Percentiles rank a stretch among this genome's conserved stretches.
Evolutionary conservation across 176 grass and related monocot species (phyloP).

Genomic region (Sorghum bicolor): DNA sequence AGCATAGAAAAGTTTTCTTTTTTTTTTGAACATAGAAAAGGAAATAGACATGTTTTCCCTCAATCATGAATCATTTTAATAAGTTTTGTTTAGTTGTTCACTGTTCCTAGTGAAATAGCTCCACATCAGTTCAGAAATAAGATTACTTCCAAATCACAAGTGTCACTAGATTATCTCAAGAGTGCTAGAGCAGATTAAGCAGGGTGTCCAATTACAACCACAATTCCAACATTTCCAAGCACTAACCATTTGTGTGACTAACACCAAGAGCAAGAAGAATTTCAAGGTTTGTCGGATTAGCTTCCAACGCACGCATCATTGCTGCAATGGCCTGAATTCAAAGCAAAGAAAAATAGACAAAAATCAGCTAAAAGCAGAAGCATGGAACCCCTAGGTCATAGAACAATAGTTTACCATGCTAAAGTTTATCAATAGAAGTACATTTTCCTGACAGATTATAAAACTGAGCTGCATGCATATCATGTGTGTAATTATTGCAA

Average conservation of each 20-base stretch:
- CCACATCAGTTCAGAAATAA: background rate
- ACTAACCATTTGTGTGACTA: constrained; percentile 97
- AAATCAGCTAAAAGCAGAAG: background rate
- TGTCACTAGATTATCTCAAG: constrained; percentile 3
- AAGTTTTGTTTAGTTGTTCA: background rate
- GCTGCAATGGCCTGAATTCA: constrained; percentile 81
- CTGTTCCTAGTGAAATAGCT: background rate
- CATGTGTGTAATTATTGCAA: constrained; percentile 7
- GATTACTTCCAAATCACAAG: constrained; percentile 14
- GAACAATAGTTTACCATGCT: constrained; percentile 9
- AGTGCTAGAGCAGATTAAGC: background rate
- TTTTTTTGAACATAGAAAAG: background rate
- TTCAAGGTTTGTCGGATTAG: constrained; percentile 91
- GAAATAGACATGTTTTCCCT: background rate
- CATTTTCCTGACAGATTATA: background rate
- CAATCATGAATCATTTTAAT: constrained; percentile 4
- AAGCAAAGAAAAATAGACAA: constrained; percentile 3
- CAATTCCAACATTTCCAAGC: constrained; percentile 10
- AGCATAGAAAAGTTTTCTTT: background rate
- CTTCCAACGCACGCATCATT: constrained; percentile 94
- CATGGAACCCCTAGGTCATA: constrained; percentile 19
- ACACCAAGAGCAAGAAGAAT: constrained; percentile 99
- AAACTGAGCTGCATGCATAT: background rate
- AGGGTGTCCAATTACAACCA: constrained; percentile 13
- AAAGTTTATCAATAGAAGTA: background rate